Evolutionary conservation across 2,329 filamentous ascomycete species (phyloP), one percentile per base, ranked within the genome.

Genomic region (Botrytis elliptica): DNA sequence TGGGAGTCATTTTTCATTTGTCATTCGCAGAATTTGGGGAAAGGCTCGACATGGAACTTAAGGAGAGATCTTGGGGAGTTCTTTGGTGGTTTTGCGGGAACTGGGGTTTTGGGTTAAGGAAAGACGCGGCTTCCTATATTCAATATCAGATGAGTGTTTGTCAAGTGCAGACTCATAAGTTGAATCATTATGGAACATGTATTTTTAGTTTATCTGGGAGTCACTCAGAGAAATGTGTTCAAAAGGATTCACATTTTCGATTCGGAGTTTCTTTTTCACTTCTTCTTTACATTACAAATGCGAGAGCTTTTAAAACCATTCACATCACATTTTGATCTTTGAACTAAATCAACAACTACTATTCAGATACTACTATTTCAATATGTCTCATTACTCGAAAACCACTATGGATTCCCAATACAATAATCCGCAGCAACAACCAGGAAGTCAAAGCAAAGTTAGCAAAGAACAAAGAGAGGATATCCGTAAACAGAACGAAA

Each of bases 1-100:
- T n/a, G 25, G 49, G 49, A 9, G 0, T 1, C n/a, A 52, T n/a
- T n/a, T 5, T 14, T n/a, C 7, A 55, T 16, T 7, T n/a, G 4
- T n/a, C 1, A n/a, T 7, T n/a, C 0, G 5, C 2, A 36, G 9
- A 1, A 1, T 40, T 55, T 55, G 20, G 2, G 14, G 4, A 14
- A 38, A 16, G 12, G 12, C 12, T 60, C 0, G 36, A 0, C 3
- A 16, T 10, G 29, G 4, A 18, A 16, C 3, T 0, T 22, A 9
- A 18, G 3, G 18, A 20, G 14, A 57, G 2, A 22, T 4, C 0
- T 59, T 12, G n/a, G 4, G 33, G 1, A 25, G 22, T 25, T 36
- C 8, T 40, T 1, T 40, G 4, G 42, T 60, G 4, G 6, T 36
- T 9, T 40, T 16, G 22, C 1, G 12, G 22, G 5, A n/a, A 59